A percentile compares a stretch with the other conserved stretches of the same genome.
These are phyloP conservation scores for Pelomyxa schiedti DNA, from an alignment of 78 protist genomes.

Conservation along the genomic window DNA sequence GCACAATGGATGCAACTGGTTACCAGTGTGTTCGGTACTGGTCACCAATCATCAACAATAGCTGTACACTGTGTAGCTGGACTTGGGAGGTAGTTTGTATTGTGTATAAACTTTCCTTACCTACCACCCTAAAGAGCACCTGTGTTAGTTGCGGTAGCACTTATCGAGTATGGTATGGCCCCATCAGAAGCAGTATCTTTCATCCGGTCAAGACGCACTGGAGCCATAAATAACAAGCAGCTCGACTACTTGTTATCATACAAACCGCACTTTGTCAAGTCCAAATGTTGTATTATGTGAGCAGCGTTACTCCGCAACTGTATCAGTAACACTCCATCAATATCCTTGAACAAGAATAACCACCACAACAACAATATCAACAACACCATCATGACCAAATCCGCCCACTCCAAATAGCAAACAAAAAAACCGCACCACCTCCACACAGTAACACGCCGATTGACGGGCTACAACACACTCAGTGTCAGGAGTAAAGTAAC, in stretches of 20 bases:
- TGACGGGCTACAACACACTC: too few relatives aligned
- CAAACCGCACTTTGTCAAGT: slow-evolving; percentile 26
- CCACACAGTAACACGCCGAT: too few relatives aligned
- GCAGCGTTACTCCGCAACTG: too few relatives aligned
- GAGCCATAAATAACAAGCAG: slow-evolving; percentile 48
- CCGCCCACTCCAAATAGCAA: too few relatives aligned
- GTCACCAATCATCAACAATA: slow-evolving; percentile 10
- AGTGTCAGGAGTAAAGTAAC: too few relatives aligned
- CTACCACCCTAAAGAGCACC: slow-evolving; percentile 40
- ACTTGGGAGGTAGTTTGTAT: slow-evolving; percentile 10
- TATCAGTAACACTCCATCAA: too few relatives aligned
- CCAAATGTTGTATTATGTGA: slow-evolving; percentile 28
- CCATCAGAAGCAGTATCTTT: slow-evolving; percentile 39
- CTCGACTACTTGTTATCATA: slow-evolving; percentile 31
- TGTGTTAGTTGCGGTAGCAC: slow-evolving; percentile 54
- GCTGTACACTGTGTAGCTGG: slow-evolving; percentile 61
- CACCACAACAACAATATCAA: too few relatives aligned
- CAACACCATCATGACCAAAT: too few relatives aligned
- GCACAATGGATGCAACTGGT: slow-evolving; percentile 13
- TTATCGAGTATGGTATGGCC: slow-evolving; percentile 42
- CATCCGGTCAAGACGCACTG: slow-evolving; percentile 46
- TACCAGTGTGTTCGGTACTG: slow-evolving; percentile 2
- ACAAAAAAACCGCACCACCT: too few relatives aligned
- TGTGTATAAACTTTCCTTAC: too few relatives aligned
- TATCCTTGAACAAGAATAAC: too few relatives aligned